Base-by-base conservation (phyloP, 345 rosid species). In the Acer campestre region DNA sequence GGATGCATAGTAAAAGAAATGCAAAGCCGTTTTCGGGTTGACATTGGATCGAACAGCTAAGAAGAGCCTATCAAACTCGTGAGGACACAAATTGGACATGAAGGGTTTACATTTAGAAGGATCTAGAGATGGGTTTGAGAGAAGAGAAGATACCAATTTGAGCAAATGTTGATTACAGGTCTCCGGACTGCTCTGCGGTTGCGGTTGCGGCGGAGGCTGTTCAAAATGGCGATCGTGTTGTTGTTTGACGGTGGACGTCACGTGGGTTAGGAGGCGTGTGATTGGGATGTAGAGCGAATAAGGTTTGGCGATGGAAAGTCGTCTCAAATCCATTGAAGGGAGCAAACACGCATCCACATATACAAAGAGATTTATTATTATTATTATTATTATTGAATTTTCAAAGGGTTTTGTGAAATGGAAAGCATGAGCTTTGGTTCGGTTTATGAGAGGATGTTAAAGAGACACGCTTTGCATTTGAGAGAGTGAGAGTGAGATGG, bases 1-100 rank as follows among this genome's bases (percentile, higher is more conserved):
- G 4, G 90, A 84, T 1, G 97, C 97, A 71, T 88, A 85, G 49
- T 86, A 80, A 62, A 94, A 94, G 75, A 94, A 92, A n/a, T 82
- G 74, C 62, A 91, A 78, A 76, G 88, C 79, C 29, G 98, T 89
- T 83, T 82, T 84, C 14, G 91, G 88, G 25, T 92, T 86, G 70
- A 83, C 88, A 82, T 85, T 78, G 61, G 89, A 82, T 80, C 79
- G 73, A 68, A 87, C 55, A 22, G 83, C 84, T 35, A 75, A 69
- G 80, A 92, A 85, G 31, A 80, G 61, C 16, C 64, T 76, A 85
- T 92, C 94, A 67, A 94, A 90, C 20, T 90, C 89, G 20, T 64
- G 74, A 68, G 98, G 91, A 10, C 86, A 83, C 80, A 94, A 74
- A 42, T 65, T 67, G 65, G 86, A 78, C 2, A 90, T 8, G 56